A percentile compares a stretch with the other conserved stretches of the same genome.
Evolutionary conservation across 2,329 filamentous ascomycete species (phyloP).

Genomic region (Alternaria consortialis): DNA sequence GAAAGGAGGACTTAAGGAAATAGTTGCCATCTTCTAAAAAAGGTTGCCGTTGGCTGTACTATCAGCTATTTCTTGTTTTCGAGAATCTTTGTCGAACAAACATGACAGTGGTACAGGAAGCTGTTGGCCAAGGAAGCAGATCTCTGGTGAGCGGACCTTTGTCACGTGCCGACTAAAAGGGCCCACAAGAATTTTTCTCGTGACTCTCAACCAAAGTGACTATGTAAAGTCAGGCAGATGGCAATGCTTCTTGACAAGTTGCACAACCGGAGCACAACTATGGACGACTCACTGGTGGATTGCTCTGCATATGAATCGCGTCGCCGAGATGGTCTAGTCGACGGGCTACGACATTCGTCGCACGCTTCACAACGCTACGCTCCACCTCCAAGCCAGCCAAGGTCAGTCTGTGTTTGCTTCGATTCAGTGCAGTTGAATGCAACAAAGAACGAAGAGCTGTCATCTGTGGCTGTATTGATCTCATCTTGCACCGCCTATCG

Average conservation of each 20-base stretch:
- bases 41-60: neutral
- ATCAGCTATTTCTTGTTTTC: neutral
- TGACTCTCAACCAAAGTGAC: neutral
- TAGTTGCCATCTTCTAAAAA: neutral
- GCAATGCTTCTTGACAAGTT: neutral
- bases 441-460: constrained; percentile 24
- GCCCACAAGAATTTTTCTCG: neutral
- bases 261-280: constrained; percentile 1
- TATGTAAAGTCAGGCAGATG: neutral
- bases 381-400: constrained; percentile 22
- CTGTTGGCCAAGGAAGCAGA: neutral
- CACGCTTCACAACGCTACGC: constrained; percentile 16
- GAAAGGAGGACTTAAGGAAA: neutral
- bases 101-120: neutral
- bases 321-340: constrained; percentile 4
- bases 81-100: neutral
- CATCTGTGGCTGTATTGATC: constrained; percentile 35
- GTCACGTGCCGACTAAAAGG: neutral
- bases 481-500: constrained; percentile 30
- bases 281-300: constrained; percentile 3
- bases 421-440: constrained; percentile 5
- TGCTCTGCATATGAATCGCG: constrained; percentile 7
- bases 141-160: neutral
- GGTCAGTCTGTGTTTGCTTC: constrained; percentile 15
- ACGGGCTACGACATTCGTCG: constrained; percentile 20